These are phyloP conservation scores for Leccinum broughii DNA, from an alignment of 768 basidiomycete species.

Conservation along the genomic window DNA sequence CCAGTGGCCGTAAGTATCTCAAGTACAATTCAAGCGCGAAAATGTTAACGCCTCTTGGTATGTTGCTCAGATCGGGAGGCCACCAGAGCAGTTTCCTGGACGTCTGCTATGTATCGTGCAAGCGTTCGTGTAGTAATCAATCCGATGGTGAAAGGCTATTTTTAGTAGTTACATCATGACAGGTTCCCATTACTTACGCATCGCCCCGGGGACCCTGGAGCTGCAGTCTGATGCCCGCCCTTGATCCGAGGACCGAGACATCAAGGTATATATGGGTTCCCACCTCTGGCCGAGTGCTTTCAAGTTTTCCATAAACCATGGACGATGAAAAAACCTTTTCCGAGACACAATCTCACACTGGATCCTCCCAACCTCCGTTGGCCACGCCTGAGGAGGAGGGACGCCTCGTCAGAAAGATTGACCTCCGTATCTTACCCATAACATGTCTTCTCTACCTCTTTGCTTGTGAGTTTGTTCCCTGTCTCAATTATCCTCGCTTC, in stretches of 20 bases:
- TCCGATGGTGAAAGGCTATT: neutral
- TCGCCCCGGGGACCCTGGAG: neutral
- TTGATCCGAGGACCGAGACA: neutral
- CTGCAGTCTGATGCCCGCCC: neutral
- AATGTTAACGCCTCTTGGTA: neutral
- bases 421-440: slow-evolving; percentile 44
- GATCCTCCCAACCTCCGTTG: slow-evolving; percentile 3
- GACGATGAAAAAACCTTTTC: slow-evolving; percentile 21
- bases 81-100: neutral
- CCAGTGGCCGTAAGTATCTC: no score
- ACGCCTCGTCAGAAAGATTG: slow-evolving; percentile 39
- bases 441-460: slow-evolving; percentile 73
- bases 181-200: neutral
- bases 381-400: slow-evolving; percentile 37
- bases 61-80: neutral
- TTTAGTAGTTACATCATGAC: neutral
- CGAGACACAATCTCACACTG: slow-evolving; percentile 1
- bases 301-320: slow-evolving; percentile 9
- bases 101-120: neutral
- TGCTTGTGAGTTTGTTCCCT: slow-evolving; percentile 51
- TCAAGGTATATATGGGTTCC: neutral
- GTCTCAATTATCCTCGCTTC: neutral
- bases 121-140: neutral
- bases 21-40: no score
- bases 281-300: neutral